A percentile compares a stretch with the other conserved stretches of the same genome.
Evolutionary conservation across 805 yeast species (phyloP).

Genomic region (Debaryomyces prosopidis): DNA sequence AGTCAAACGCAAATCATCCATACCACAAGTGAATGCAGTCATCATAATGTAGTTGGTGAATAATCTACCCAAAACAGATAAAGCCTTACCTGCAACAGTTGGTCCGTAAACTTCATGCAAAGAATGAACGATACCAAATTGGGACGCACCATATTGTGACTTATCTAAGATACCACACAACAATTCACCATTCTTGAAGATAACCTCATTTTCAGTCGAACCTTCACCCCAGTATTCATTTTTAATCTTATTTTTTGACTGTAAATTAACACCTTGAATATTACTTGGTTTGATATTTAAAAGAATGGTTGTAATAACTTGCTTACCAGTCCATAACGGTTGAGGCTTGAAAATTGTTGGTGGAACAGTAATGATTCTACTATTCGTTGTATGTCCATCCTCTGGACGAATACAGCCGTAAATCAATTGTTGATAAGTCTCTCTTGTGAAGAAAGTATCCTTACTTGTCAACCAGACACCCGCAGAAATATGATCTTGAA

Average conservation of each 20-base stretch:
- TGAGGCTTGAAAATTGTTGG: slow-evolving; percentile 87
- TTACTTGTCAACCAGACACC: slow-evolving; percentile 98
- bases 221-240: slow-evolving; percentile 91
- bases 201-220: slow-evolving; percentile 81
- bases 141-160: slow-evolving; percentile 97
- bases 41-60: slow-evolving; percentile 91
- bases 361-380: slow-evolving; percentile 71
- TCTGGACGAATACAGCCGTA: slow-evolving; percentile 96
- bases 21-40: slow-evolving; percentile 98
- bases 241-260: slow-evolving; percentile 84
- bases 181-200: slow-evolving; percentile 84
- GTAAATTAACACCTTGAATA: slow-evolving; percentile 89
- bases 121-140: slow-evolving; percentile 95
- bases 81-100: slow-evolving; percentile 80
- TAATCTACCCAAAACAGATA: slow-evolving; percentile 90
- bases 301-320: slow-evolving; percentile 88
- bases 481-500: slow-evolving; percentile 98
- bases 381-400: slow-evolving; percentile 86
- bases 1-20: slow-evolving; percentile 96
- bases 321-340: slow-evolving; percentile 98
- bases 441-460: slow-evolving; percentile 88
- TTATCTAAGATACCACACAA: slow-evolving; percentile 93
- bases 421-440: slow-evolving; percentile 87
- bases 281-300: slow-evolving; percentile 82
- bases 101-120: slow-evolving; percentile 96